phyloP scores from a whole-genome alignment of 305 asterid genomes.

The Solanum hybrid region DNA sequence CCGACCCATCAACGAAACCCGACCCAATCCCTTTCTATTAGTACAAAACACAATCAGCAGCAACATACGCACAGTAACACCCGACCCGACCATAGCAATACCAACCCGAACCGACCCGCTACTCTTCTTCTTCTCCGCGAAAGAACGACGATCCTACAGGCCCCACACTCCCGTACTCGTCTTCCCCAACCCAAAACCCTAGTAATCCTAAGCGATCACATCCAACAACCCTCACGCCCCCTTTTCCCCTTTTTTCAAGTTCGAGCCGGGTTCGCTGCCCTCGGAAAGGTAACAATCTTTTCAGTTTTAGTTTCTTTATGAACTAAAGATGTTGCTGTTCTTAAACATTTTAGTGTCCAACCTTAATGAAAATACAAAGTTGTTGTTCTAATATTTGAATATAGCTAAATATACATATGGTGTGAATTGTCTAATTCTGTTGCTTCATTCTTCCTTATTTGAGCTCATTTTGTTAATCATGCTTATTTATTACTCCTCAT shows the following conservation, averaged over 20 bases:
- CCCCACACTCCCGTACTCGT: neutral
- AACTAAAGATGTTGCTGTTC: neutral
- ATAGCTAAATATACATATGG: no score
- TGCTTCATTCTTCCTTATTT: neutral
- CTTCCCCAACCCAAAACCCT: neutral
- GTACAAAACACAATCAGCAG: no score
- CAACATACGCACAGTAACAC: no score
- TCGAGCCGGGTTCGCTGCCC: neutral
- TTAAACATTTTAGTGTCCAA: neutral
- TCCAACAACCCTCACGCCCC: no score
- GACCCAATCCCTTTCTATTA: no score
- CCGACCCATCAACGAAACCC: neutral
- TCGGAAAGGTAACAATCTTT: neutral
- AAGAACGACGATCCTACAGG: neutral
- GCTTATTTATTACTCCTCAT: neutral
- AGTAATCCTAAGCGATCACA: no score
- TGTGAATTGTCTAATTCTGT: neutral
- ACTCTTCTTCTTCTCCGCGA: neutral
- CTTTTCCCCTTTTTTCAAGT: neutral
- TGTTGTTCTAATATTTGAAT: neutral
- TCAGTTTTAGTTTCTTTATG: neutral
- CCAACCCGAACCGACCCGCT: neutral
- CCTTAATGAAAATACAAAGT: neutral
- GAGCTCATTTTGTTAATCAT: neutral
- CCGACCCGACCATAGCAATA: no score